Conservation (phyloP, 1,284 basidiomycete species). For the Anthracocystis walkeri region DNA sequence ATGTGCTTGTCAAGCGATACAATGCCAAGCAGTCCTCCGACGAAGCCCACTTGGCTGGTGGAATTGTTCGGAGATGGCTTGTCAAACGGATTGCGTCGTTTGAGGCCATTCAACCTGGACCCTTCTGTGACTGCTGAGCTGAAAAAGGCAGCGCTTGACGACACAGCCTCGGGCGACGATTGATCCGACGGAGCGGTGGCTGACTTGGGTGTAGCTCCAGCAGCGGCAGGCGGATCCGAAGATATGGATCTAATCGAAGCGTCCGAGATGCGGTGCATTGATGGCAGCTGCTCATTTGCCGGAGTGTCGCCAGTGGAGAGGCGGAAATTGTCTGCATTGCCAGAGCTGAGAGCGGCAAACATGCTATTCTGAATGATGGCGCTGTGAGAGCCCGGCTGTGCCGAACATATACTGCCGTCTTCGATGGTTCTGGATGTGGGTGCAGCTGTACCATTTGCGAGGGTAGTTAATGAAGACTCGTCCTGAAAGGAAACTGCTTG, state of each 20-base stretch:
- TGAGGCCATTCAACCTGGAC: background rate
- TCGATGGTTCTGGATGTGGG: too few relatives aligned
- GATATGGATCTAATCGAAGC: background rate
- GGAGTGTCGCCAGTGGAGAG: background rate
- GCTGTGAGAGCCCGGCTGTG: background rate
- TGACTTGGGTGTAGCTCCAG: constrained; percentile 11
- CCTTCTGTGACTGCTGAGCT: constrained; percentile 5
- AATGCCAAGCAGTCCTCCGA: constrained; percentile 38
- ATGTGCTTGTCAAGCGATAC: constrained; percentile 35
- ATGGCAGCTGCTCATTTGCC: background rate
- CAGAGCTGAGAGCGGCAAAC: constrained; percentile 20
- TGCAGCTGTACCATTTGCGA: background rate
- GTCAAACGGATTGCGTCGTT: constrained; percentile 29
- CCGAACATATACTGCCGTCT: background rate
- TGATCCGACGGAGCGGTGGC: constrained; percentile 6
- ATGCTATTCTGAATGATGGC: constrained; percentile 34
- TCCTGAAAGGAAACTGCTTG: background rate
- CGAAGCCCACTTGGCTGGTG: constrained; percentile 28
- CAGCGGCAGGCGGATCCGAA: background rate
- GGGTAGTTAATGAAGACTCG: background rate
- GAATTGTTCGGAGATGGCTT: constrained; percentile 3
- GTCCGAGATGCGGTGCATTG: background rate
- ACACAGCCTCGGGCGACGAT: constrained; percentile 18
- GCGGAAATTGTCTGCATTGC: constrained; percentile 5
- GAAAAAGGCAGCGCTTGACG: constrained; percentile 16